Percentiles rank a stretch among this genome's conserved stretches.
These are phyloP conservation scores for Yamadazyma dendronema DNA, from an alignment of 1,139 yeast genomes.

Conservation along the genomic window DNA sequence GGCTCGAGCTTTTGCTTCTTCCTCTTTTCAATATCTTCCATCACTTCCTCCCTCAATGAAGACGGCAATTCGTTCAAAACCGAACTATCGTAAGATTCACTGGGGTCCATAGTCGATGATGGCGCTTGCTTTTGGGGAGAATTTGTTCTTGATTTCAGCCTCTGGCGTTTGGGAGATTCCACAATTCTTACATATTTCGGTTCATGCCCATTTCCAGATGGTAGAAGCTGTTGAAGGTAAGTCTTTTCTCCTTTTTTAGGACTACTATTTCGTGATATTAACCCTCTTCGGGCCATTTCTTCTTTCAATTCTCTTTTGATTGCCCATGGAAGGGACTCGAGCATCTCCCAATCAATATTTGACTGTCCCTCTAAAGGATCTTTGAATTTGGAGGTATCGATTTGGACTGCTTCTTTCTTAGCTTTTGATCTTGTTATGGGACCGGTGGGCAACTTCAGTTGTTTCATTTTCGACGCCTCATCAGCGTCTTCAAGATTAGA, in stretches of 20 bases:
- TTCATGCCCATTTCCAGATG: slow-evolving; percentile 21
- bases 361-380: slow-evolving; percentile 13
- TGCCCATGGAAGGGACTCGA: slow-evolving; percentile 51
- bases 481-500: slow-evolving; percentile 49
- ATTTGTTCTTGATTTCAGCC: slow-evolving; percentile 13
- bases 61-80: slow-evolving; percentile 49
- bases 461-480: slow-evolving; percentile 27
- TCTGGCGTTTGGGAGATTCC: slow-evolving; percentile 29
- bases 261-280: slow-evolving; percentile 15
- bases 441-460: slow-evolving; percentile 42
- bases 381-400: slow-evolving; percentile 13
- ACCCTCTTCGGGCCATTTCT: slow-evolving; percentile 43
- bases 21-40: slow-evolving; percentile 37
- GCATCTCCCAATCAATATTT: slow-evolving; percentile 52
- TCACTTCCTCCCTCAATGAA: slow-evolving; percentile 38
- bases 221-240: slow-evolving; percentile 43
- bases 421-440: slow-evolving; percentile 3
- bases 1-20: slow-evolving; percentile 28
- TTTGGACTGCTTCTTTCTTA: neutral
- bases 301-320: slow-evolving; percentile 47
- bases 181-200: slow-evolving; percentile 36
- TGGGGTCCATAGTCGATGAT: slow-evolving; percentile 10
- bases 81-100: slow-evolving; percentile 33
- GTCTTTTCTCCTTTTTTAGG: slow-evolving; percentile 22
- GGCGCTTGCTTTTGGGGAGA: slow-evolving; percentile 15